Evolutionary conservation across 306 rosid species (phyloP), one percentile per base, ranked within the genome.

Genomic region (Ziziphus jujuba): DNA sequence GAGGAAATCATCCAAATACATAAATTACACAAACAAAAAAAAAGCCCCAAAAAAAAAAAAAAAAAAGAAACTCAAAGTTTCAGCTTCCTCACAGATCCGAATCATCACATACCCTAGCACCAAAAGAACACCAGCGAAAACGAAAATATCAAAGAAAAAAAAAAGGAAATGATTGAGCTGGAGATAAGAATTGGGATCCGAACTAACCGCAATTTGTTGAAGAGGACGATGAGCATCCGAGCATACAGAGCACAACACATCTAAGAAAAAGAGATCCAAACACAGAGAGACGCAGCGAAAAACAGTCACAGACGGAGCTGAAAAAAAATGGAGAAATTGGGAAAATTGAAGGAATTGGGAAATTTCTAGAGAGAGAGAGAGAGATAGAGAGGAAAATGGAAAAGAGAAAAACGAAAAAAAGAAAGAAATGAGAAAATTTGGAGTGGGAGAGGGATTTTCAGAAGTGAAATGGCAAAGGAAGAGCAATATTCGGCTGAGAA

Each of bases 401-500:
- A 45, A 7, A 14, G 56, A 40, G 62, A 17, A 52, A 33, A 23
- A 22, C 60, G 70, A 56, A 40, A 61, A 17, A 55, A 55, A 23
- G n/a, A 56, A 5, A 31, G 25, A 33, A 44, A 35, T 33, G 65
- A 54, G 52, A 60, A 47, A 47, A 12, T 25, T 61, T 25, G 1
- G 57, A 40, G 20, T 50, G 57, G 59, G 71, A 71, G 70, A 31
- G 51, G 60, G 55, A 59, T 63, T 31, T 35, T 25, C 53, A 53
- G 36, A 51, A 20, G 40, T 22, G 79, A 69, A 60, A 69, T 72
- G 77, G 69, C 79, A 35, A 36, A 6, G 40, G 54, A 34, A 36
- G 85, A 81, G 81, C 21, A 15, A 72, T 40, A 63, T 67, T 65
- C 77, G 85, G 77, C 77, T 52, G 65, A 76, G 76, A 72, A 66